Evolutionary conservation across 2,329 filamentous ascomycete species (phyloP), one percentile per base, ranked within the genome.

Genomic region (Penicillium polonicum): DNA sequence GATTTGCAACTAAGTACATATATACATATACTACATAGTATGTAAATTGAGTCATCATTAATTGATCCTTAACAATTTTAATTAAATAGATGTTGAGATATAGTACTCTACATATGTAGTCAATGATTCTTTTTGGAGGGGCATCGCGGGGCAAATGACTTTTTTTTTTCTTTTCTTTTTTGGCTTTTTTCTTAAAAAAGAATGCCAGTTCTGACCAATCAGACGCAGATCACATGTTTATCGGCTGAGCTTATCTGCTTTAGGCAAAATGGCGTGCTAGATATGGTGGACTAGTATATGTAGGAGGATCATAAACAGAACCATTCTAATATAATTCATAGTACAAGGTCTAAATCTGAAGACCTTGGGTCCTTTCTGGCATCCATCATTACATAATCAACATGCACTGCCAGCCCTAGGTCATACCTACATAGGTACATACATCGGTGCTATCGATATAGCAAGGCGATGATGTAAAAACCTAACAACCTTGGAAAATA

Each of bases 241-340:
- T 38, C 29, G 31, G 1, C 12, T 55, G 36, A 44, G 39, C 46
- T 51, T 55, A 55, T 44, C 52, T 41, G 19, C n/a, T 57, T 57
- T 29, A 19, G 43, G 48, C 27, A 53, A 27, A 23, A 23, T 23
- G 25, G 25, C 25, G 6, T 27, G 25, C 25, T n/a, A n/a, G n/a
- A n/a, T n/a, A n/a, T n/a, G n/a, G n/a, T n/a, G n/a, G n/a, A n/a
- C n/a, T n/a, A n/a, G n/a, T 31, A 33, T 33, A 33, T 33, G 29
- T 31, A 31, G 29, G 10, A 31, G 29, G 31, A 33, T 33, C 29
- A 33, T 33, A 15, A 33, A 33, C 31, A 6, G 31, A 33, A 33
- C 29, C 12, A 33, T 35, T 35, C 2, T 17, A 13, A 33, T 33
- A 33, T 13, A 13, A 33, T 2, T 33, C 2, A 5, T 33, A n/a